Evolutionary conservation across 768 basidiomycete genomes (phyloP).

Genomic region (Arthromyces matolae): DNA sequence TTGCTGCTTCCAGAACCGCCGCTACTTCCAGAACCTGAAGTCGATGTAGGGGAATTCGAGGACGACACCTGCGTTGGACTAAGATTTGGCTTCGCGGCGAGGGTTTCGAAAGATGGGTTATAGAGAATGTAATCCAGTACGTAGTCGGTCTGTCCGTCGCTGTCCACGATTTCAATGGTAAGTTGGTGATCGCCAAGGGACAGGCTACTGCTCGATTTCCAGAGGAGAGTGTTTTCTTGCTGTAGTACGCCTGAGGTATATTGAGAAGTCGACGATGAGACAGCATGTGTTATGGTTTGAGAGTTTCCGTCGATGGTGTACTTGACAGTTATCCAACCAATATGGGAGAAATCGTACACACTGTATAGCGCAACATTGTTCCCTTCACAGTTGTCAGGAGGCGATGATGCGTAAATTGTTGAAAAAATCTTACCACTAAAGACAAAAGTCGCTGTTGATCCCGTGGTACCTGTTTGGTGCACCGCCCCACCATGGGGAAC

Average conservation of each 20-base stretch:
- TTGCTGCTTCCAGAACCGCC: too few relatives aligned
- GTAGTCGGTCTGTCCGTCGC: constrained; percentile 19
- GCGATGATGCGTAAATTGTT: not conserved
- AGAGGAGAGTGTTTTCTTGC: constrained; percentile 22
- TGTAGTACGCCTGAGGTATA: constrained; percentile 18
- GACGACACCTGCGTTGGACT: not conserved
- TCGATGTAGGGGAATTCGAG: too few relatives aligned
- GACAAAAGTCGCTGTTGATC: constrained; percentile 21
- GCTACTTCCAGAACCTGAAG: too few relatives aligned
- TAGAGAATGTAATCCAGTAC: constrained; percentile 26
- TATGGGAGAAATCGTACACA: constrained; percentile 20
- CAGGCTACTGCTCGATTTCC: constrained; percentile 18
- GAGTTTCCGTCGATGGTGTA: constrained; percentile 23
- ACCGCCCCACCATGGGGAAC: constrained; percentile 25
- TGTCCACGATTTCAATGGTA: constrained; percentile 18
- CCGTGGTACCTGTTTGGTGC: constrained; percentile 18
- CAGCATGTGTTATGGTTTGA: constrained; percentile 17
- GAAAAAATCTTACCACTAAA: constrained; percentile 23
- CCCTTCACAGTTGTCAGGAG: constrained; percentile 9
- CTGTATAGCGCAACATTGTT: constrained; percentile 22
- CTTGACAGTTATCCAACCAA: constrained; percentile 18
- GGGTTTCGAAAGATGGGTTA: constrained; percentile 18
- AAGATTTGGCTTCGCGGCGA: constrained; percentile 2
- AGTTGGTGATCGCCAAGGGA: constrained; percentile 22
- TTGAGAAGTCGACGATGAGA: constrained; percentile 17